Evolutionary conservation across 805 yeast species (phyloP), one percentile per base, ranked within the genome.

Genomic region (Yamadazyma paraphyllophila): DNA sequence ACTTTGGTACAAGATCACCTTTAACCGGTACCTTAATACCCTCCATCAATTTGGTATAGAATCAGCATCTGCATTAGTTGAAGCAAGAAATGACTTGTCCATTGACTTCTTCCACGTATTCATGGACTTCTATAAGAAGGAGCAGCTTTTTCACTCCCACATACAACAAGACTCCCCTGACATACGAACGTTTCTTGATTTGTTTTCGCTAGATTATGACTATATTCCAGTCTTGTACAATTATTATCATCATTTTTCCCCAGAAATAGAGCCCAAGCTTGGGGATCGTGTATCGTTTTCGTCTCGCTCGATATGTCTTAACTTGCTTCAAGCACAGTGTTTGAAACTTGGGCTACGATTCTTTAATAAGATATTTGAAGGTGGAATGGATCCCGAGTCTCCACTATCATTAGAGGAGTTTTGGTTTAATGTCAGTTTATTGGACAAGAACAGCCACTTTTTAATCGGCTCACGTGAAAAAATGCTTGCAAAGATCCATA

Each of bases 371-470:
- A 33, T 41, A 14, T 27, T 43, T n/a, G 20, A 37, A 3, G 43
- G 39, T 14, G 30, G 33, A 12, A 6, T 15, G 10, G 15, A 36
- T 36, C 6, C 43, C 7, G 33, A 33, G 10, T 11, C 31, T 2
- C 39, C 48, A 12, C 39, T 34, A 17, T 36, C 36, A 13, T 33
- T 44, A 14, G 63, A 59, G 44, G 36, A 36, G 29, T 46, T 58
- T 25, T 59, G 62, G 59, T 54, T 58, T 36, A 47, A 49, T 34
- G 27, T 54, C 13, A 51, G 58, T 44, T 36, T 48, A 3, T 50
- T 58, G 17, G 61, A 58, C 36, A 50, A 48, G 16, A 39, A 46
- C 10, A 54, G 43, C 30, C 44, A 39, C 37, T n/a, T 13, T 17
- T 48, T 36, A 46, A 51, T 42, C 4, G 31, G 36, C n/a, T 7